A percentile compares a stretch with the other conserved stretches of the same genome.
Evolutionary conservation across 2,329 filamentous ascomycete species (phyloP).

Genomic region (Aaosphaeria pasadenensis): DNA sequence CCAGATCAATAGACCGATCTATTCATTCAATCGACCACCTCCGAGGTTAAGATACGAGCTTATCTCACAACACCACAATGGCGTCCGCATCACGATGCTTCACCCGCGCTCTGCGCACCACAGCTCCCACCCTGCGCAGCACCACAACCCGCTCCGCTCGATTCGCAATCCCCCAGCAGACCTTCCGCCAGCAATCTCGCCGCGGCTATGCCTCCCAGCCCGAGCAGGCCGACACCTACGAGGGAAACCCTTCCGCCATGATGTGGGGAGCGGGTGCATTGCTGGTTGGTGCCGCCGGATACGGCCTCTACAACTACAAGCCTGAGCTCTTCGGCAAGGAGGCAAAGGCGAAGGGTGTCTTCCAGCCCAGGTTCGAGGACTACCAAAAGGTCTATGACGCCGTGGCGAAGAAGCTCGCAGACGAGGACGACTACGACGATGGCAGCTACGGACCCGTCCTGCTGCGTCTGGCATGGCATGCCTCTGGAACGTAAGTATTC

Average conservation of each 20-base stretch:
- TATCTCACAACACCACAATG: conserved; percentile 16
- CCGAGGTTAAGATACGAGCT: background rate
- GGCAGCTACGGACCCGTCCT: conserved; percentile 93
- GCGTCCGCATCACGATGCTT: conserved; percentile 33
- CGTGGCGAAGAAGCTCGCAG: conserved; percentile 74
- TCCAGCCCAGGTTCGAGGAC: conserved; percentile 76
- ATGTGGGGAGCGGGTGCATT: conserved; percentile 31
- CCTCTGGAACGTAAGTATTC: conserved; percentile 66
- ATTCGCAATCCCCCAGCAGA: conserved; percentile 61
- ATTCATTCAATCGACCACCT: background rate
- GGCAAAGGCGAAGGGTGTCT: conserved; percentile 44
- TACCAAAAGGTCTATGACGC: conserved; percentile 95
- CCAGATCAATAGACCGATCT: too few species aligned
- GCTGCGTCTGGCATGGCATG: conserved; percentile 89
- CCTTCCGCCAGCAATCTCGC: conserved; percentile 70
- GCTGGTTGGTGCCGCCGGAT: conserved; percentile 23
- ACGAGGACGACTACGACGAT: conserved; percentile 94
- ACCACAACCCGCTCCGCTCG: conserved; percentile 55
- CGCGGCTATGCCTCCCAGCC: conserved; percentile 66
- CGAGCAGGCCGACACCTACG: conserved; percentile 51
- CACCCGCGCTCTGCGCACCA: conserved; percentile 40
- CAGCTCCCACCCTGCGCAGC: conserved; percentile 52
- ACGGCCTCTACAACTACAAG: conserved; percentile 54
- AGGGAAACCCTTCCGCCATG: conserved; percentile 51
- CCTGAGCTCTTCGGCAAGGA: conserved; percentile 42